Conservation (phyloP, 192 early-diverging fungal genomes). For the Gaertneriomyces semiglobifer region DNA sequence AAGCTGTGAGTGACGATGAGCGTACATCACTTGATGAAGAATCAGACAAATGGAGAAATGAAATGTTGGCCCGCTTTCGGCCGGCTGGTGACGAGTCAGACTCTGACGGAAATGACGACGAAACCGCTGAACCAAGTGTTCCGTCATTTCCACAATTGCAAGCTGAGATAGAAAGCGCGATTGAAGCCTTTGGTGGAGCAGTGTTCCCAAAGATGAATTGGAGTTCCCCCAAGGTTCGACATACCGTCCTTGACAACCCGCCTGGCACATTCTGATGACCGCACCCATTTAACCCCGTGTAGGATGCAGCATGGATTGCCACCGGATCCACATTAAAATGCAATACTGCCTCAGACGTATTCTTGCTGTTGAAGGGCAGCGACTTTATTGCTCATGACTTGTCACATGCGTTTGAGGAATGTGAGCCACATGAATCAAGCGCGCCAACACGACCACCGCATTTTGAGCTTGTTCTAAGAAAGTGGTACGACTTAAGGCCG, state of each 20-base stretch:
- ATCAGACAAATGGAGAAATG: not conserved
- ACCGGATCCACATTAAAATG: slow-evolving; percentile 77
- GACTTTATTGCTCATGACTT: slow-evolving; percentile 90
- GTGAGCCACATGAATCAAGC: slow-evolving; percentile 23
- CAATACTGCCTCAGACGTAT: slow-evolving; percentile 71
- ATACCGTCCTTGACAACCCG: not conserved
- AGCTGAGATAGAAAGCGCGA: slow-evolving; percentile 54
- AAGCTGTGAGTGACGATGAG: slow-evolving; percentile 19
- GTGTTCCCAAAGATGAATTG: slow-evolving; percentile 96
- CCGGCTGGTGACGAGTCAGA: slow-evolving; percentile 2
- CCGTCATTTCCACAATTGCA: slow-evolving; percentile 69
- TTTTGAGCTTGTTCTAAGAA: slow-evolving; percentile 74
- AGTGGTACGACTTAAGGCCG: slow-evolving; percentile 86
- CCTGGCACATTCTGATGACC: not conserved
- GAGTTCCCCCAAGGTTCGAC: slow-evolving; percentile 76
- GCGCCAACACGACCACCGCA: slow-evolving; percentile 33
- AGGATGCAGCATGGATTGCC: slow-evolving; percentile 90
- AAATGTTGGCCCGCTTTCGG: not conserved
- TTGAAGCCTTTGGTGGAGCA: slow-evolving; percentile 70
- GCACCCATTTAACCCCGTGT: not conserved
- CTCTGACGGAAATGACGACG: slow-evolving; percentile 36
- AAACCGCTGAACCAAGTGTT: slow-evolving; percentile 42
- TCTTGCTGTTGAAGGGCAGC: slow-evolving; percentile 84
- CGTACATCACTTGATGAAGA: no score
- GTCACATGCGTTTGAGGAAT: slow-evolving; percentile 68